Percentiles rank a stretch among this genome's conserved stretches.
These are phyloP conservation scores for Lachnellula subtilissima DNA, from an alignment of 2,329 filamentous ascomycete genomes.

Conservation along the genomic window DNA sequence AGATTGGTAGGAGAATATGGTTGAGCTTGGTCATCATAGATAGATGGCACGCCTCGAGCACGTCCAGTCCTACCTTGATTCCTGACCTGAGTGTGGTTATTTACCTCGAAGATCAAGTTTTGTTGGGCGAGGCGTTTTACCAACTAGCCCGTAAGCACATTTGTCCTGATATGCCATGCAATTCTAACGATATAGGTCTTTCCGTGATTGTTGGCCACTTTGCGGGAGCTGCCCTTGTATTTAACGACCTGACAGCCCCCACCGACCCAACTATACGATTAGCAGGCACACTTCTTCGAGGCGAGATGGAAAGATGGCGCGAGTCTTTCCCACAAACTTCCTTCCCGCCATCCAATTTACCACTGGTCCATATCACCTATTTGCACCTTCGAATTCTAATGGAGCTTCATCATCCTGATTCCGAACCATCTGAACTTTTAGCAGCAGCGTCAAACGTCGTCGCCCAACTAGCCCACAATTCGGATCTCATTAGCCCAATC, in stretches of 20 bases:
- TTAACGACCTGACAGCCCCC: constrained; percentile 40
- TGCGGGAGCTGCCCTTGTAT: constrained; percentile 41
- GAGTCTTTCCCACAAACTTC: constrained; percentile 57
- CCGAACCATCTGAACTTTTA: constrained; percentile 52
- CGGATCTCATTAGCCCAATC: constrained; percentile 55
- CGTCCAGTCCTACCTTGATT: constrained; percentile 57
- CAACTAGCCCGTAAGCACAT: constrained; percentile 57
- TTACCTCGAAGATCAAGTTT: constrained; percentile 51
- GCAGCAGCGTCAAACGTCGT: constrained; percentile 56
- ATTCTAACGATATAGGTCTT: constrained; percentile 39
- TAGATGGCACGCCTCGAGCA: constrained; percentile 67
- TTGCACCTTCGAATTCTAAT: constrained; percentile 65
- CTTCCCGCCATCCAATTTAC: constrained; percentile 44
- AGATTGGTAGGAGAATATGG: constrained; percentile 62
- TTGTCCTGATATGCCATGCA: neutral
- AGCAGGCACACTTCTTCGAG: constrained; percentile 46
- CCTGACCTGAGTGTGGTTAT: constrained; percentile 58
- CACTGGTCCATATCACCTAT: constrained; percentile 61
- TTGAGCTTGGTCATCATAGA: constrained; percentile 69
- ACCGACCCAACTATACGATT: constrained; percentile 38
- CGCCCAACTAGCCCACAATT: constrained; percentile 51
- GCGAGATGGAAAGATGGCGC: constrained; percentile 61
- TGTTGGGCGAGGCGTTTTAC: constrained; percentile 60
- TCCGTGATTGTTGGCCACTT: constrained; percentile 55
- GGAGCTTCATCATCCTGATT: constrained; percentile 53